phyloP scores from a whole-genome alignment of 2,329 filamentous ascomycete genomes.

The Colletotrichum somersetense region DNA sequence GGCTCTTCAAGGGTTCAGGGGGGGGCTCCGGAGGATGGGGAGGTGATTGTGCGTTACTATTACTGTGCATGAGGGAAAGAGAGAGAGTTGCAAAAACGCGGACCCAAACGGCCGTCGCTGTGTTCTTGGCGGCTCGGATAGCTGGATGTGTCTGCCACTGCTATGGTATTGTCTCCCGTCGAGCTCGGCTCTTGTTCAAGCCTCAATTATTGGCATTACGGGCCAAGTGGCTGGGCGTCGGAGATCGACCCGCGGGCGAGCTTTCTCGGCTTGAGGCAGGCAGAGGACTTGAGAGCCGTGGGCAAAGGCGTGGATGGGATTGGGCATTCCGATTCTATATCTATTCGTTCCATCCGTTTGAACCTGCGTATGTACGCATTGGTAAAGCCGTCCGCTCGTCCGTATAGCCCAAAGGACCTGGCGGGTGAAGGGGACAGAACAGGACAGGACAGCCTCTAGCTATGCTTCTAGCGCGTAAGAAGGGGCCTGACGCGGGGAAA shows the following conservation, averaged over 20 bases:
- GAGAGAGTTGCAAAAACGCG: neutral
- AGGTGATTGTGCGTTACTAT: too few species aligned
- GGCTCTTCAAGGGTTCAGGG: too few species aligned
- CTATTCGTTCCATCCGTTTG: neutral
- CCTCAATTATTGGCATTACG: constrained; percentile 37
- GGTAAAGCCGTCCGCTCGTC: neutral
- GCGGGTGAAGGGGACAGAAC: neutral
- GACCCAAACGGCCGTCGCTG: neutral
- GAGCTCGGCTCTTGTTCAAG: constrained; percentile 29
- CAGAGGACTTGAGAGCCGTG: neutral
- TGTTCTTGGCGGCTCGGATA: neutral
- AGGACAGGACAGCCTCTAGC: neutral
- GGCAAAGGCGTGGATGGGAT: too few species aligned
- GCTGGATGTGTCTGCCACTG: neutral
- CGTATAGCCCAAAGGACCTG: neutral
- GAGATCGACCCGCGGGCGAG: constrained; percentile 19
- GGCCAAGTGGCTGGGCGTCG: constrained; percentile 36
- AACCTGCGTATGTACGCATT: neutral
- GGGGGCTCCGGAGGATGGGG: too few species aligned
- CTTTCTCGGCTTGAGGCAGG: constrained; percentile 15
- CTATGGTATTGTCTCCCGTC: neutral
- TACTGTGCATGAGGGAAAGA: too few species aligned
- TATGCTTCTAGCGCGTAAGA: neutral
- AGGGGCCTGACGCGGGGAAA: neutral
- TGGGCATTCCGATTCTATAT: neutral